Conservation (phyloP, 768 basidiomycete species). For the Panaeolus papilionaceus region DNA sequence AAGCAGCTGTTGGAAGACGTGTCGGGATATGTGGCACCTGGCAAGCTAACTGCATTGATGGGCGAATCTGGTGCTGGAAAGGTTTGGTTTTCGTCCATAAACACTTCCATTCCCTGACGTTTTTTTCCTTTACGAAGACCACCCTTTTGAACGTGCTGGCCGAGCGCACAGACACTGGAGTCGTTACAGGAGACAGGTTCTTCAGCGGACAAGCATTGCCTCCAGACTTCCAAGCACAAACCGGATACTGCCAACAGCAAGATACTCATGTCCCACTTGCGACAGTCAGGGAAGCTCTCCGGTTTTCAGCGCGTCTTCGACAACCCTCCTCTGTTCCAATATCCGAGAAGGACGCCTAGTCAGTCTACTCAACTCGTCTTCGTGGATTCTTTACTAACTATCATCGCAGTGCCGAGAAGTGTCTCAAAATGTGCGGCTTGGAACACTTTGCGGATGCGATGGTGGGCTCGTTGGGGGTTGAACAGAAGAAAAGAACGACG, state of each 20-base stretch:
- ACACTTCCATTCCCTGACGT: not conserved
- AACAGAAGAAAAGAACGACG: slow-evolving; percentile 81
- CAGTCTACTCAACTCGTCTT: slow-evolving; percentile 32
- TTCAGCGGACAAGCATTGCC: slow-evolving; percentile 62
- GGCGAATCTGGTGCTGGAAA: slow-evolving; percentile 59
- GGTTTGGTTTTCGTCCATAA: slow-evolving; percentile 39
- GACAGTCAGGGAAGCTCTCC: slow-evolving; percentile 83
- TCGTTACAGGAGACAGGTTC: slow-evolving; percentile 56
- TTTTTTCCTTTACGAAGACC: slow-evolving; percentile 39
- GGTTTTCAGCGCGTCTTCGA: slow-evolving; percentile 81
- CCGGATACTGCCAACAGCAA: slow-evolving; percentile 88
- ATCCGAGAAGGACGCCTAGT: slow-evolving; percentile 83
- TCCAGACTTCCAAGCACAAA: slow-evolving; percentile 68
- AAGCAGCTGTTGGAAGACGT: slow-evolving; percentile 70
- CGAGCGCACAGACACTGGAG: slow-evolving; percentile 51
- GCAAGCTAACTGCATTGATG: slow-evolving; percentile 82
- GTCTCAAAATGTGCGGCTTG: slow-evolving; percentile 71
- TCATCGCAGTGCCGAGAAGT: slow-evolving; percentile 44
- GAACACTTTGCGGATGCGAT: slow-evolving; percentile 66
- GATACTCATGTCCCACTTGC: slow-evolving; percentile 78
- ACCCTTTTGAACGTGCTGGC: slow-evolving; percentile 66
- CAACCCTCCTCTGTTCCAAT: slow-evolving; percentile 70
- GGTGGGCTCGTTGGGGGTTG: slow-evolving; percentile 71
- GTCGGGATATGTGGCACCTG: slow-evolving; percentile 82
- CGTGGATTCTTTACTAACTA: not conserved